Evolutionary conservation across 305 asterid genomes (phyloP).

Genomic region (Coffea humblotiana): DNA sequence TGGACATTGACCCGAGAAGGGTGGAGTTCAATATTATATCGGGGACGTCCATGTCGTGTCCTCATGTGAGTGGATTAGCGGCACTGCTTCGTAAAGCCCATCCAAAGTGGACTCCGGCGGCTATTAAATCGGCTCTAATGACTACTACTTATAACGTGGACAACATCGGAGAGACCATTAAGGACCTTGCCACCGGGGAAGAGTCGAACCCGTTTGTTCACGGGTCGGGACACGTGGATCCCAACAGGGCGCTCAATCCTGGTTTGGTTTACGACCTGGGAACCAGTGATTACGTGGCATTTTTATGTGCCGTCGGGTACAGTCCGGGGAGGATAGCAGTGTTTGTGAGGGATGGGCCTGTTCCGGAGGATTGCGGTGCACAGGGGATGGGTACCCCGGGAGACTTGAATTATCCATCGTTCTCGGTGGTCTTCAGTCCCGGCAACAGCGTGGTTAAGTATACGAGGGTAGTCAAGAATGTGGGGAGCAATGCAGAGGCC

Average conservation of each 20-base stretch:
- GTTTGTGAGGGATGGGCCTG: slow-evolving; percentile 35
- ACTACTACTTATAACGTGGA: slow-evolving; percentile 78
- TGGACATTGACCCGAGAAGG: slow-evolving; percentile 60
- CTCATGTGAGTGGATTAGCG: slow-evolving; percentile 88
- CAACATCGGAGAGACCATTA: slow-evolving; percentile 47
- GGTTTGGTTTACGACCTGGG: slow-evolving; percentile 75
- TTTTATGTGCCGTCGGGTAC: slow-evolving; percentile 72
- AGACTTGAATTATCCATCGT: slow-evolving; percentile 79
- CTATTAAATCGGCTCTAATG: slow-evolving; percentile 81
- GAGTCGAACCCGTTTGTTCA: slow-evolving; percentile 59
- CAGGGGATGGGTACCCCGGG: slow-evolving; percentile 54
- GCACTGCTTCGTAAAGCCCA: slow-evolving; percentile 72
- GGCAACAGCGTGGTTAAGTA: slow-evolving; percentile 45
- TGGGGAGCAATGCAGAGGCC: slow-evolving; percentile 38
- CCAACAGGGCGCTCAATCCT: slow-evolving; percentile 71
- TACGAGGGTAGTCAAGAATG: slow-evolving; percentile 63
- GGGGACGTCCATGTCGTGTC: slow-evolving; percentile 94
- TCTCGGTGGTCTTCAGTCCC: slow-evolving; percentile 58
- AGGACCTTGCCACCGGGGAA: slow-evolving; percentile 73
- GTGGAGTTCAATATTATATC: slow-evolving; percentile 84
- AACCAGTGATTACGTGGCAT: slow-evolving; percentile 52
- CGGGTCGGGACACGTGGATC: slow-evolving; percentile 92
- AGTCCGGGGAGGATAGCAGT: slow-evolving; percentile 39
- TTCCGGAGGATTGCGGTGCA: slow-evolving; percentile 46
- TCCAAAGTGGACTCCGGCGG: slow-evolving; percentile 73